Evolutionary conservation across 345 rosid species (phyloP), one percentile per base, ranked within the genome.

Genomic region (Aegle marmelos): DNA sequence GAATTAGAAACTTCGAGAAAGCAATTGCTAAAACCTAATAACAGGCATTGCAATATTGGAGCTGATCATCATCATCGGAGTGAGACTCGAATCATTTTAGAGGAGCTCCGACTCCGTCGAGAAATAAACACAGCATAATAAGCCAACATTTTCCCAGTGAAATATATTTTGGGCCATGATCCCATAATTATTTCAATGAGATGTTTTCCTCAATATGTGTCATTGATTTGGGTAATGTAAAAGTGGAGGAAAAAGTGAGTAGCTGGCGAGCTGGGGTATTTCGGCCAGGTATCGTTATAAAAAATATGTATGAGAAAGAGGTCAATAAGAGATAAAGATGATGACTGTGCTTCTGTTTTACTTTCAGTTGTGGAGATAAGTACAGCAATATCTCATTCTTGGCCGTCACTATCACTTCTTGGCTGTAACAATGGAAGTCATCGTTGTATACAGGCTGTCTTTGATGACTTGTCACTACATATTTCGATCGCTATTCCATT

Each of bases 1-100:
- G 94, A 92, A 41, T 45, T 87, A 34, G 92, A 91, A 72, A 70
- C 41, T 27, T 86, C 89, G 0, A 85, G 86, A 64, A 89, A 83
- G 78, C 58, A 80, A 45, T 85, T 76, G 76, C 10, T 87, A 2
- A 83, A 80, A 73, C 79, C 90, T 82, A 53, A 53, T 17, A 53
- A 53, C 21, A 62, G 91, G 80, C 79, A 75, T 6, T 85, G 94
- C 59, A 28, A 33, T 19, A 64, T 77, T 31, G 45, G 82, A 11
- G 79, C 83, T 61, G 84, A 80, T 10, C 64, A 77, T 48, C 62
- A 13, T 45, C 50, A 3, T 45, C 50, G 50, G 5, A 4, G 1
- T 0, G 92, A 89, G 41, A 78, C 78, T 48, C 86, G 76, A 36
- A 58, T 56, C 1, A 74, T 90, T 61, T 73, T 80, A 1, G 83